phyloP scores from a whole-genome alignment of 2,329 filamentous ascomycete genomes.

The Fusarium sp. region DNA sequence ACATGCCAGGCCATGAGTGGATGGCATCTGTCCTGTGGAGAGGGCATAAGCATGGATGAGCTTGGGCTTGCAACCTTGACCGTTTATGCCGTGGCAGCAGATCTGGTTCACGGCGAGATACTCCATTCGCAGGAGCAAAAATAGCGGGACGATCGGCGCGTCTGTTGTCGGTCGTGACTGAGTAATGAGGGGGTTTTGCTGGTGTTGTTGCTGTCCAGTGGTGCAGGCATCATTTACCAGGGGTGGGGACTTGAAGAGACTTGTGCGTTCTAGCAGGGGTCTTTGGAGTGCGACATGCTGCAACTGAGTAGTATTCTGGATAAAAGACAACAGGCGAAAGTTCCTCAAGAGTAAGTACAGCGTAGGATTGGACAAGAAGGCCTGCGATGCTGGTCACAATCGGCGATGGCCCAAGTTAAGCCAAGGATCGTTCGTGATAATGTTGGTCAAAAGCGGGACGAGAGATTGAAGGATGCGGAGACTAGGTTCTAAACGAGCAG shows the following conservation, averaged over 20 bases:
- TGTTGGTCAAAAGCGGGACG: conserved; percentile 33
- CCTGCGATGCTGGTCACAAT: conserved; percentile 10
- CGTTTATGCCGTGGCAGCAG: conserved; percentile 35
- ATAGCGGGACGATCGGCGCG: conserved; percentile 27
- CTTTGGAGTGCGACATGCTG: neutral
- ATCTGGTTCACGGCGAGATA: conserved; percentile 28
- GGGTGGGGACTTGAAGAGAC: conserved; percentile 14
- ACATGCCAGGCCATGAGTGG: conserved; percentile 15
- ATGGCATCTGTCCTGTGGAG: conserved; percentile 14
- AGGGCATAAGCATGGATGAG: conserved; percentile 32
- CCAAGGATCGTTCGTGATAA: conserved; percentile 23
- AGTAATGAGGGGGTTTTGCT: conserved; percentile 17
- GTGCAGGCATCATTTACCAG: conserved; percentile 12
- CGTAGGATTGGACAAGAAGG: conserved; percentile 12
- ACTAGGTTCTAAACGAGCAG: conserved; percentile 18
- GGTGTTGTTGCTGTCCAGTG: conserved; percentile 12
- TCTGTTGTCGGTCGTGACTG: conserved; percentile 25
- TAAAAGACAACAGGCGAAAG: conserved; percentile 5
- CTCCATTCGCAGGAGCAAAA: conserved; percentile 25
- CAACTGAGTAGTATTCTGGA: conserved; percentile 4
- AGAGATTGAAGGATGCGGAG: conserved; percentile 27
- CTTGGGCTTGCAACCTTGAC: conserved; percentile 9
- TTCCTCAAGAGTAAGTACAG: conserved; percentile 15
- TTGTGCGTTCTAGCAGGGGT: conserved; percentile 16
- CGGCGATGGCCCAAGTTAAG: conserved; percentile 25